A percentile compares a stretch with the other conserved stretches of the same genome.
phyloP scores from a whole-genome alignment of 2,329 filamentous ascomycete genomes.

The Orbilia oligospora region DNA sequence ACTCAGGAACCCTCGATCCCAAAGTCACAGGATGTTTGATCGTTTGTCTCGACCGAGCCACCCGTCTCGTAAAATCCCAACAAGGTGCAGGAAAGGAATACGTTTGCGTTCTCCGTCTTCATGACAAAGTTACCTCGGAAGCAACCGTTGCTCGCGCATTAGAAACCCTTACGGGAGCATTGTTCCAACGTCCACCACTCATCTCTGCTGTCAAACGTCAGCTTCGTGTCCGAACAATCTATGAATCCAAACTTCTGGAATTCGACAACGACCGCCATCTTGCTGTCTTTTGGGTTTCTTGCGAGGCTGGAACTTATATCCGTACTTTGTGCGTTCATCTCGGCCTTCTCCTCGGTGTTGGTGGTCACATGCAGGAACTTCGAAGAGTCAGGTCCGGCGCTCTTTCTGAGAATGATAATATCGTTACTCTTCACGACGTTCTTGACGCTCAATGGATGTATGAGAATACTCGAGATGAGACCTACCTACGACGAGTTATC shows the following conservation, averaged over 20 bases:
- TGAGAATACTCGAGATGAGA: constrained; percentile 96
- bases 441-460: constrained; percentile 95
- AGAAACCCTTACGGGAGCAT: constrained; percentile 94
- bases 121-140: constrained; percentile 94
- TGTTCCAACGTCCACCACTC: constrained; percentile 96
- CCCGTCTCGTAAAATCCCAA: constrained; percentile 97
- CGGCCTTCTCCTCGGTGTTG: constrained; percentile 82
- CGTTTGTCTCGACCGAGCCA: constrained; percentile 95
- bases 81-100: constrained; percentile 99
- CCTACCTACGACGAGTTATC: constrained; percentile 91
- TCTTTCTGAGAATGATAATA: constrained; percentile 89
- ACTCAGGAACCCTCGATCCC: constrained; percentile 97
- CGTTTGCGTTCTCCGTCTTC: constrained; percentile 92
- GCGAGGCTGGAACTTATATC: constrained; percentile 98
- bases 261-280: constrained; percentile 99
- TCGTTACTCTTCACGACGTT: constrained; percentile 95
- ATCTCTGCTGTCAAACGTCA: constrained; percentile 99
- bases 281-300: constrained; percentile 99
- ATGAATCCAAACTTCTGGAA: constrained; percentile 93
- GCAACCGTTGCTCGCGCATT: constrained; percentile 92
- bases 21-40: constrained; percentile 98
- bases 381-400: constrained; percentile 92
- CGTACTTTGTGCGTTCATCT: constrained; percentile 97
- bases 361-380: constrained; percentile 98
- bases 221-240: constrained; percentile 96